phyloP scores from a whole-genome alignment of 495 filamentous ascomycete genomes.

The Tuber borchii region DNA sequence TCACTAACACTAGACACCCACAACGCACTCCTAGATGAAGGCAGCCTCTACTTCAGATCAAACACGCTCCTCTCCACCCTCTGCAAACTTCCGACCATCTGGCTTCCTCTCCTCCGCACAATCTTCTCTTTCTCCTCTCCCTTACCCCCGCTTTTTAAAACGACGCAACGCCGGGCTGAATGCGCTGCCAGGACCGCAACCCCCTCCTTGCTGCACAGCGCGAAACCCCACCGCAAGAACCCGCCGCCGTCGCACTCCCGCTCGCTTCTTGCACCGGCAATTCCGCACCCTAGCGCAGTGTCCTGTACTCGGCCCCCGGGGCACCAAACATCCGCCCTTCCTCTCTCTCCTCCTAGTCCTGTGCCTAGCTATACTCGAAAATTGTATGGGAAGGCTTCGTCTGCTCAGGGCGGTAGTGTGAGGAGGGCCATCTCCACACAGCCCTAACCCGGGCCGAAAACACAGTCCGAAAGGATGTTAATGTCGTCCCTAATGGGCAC shows the following conservation, averaged over 20 bases:
- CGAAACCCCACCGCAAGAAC: neutral
- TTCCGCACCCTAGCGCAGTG: slow-evolving; percentile 29
- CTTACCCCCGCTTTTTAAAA: neutral
- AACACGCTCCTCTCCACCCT: slow-evolving; percentile 42
- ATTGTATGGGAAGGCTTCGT: slow-evolving; percentile 43
- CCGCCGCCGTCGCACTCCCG: slow-evolving; percentile 7
- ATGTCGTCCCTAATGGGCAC: slow-evolving; percentile 38
- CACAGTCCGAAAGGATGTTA: slow-evolving; percentile 30
- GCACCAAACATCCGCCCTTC: slow-evolving; percentile 31
- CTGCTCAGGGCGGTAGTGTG: slow-evolving; percentile 21
- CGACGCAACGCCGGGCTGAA: slow-evolving; percentile 41
- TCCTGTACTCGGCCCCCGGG: slow-evolving; percentile 41
- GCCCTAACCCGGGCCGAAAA: slow-evolving; percentile 39
- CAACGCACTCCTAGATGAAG: slow-evolving; percentile 38
- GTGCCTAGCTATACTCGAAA: slow-evolving; percentile 42
- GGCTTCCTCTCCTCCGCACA: slow-evolving; percentile 11
- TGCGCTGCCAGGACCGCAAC: slow-evolving; percentile 39
- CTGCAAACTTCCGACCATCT: slow-evolving; percentile 35
- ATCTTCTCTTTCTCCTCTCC: slow-evolving; percentile 38
- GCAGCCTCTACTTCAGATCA: slow-evolving; percentile 43
- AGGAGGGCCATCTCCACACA: slow-evolving; percentile 33
- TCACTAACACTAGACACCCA: slow-evolving; percentile 18
- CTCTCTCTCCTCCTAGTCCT: slow-evolving; percentile 39
- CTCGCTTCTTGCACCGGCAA: slow-evolving; percentile 26
- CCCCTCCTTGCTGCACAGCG: slow-evolving; percentile 19